Conservation (phyloP, 2,329 filamentous ascomycete species). For the Trichoderma afroharzianum region DNA sequence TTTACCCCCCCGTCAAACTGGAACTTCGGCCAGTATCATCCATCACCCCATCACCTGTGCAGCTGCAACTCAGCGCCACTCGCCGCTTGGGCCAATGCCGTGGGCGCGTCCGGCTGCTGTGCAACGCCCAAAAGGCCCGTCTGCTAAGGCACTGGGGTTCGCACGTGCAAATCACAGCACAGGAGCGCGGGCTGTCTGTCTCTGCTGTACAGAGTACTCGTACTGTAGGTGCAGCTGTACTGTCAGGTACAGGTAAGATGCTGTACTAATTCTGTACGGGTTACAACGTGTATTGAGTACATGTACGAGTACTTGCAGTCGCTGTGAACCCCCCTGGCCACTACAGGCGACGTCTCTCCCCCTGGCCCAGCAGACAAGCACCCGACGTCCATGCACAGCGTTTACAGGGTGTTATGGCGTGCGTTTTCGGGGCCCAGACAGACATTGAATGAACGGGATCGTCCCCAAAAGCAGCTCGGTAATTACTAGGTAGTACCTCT, state of each 20-base stretch:
- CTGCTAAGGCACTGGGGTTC: not conserved
- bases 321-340: not conserved
- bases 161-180: not conserved
- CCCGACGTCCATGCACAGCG: not conserved
- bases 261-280: not conserved
- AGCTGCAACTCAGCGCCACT: constrained; percentile 6
- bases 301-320: not conserved
- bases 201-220: not conserved
- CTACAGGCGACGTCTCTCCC: not conserved
- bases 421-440: not conserved
- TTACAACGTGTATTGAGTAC: not conserved
- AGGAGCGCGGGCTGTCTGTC: not conserved
- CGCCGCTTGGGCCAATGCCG: constrained; percentile 3
- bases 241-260: too few species aligned
- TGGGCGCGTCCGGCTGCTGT: not conserved
- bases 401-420: constrained; percentile 4
- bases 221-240: not conserved
- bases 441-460: constrained; percentile 3
- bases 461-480: constrained; percentile 2
- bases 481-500: too few species aligned
- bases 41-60: not conserved
- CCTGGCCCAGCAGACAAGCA: not conserved
- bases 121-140: constrained; percentile 6
- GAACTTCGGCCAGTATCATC: not conserved
- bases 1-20: not conserved